Evolutionary conservation across 768 basidiomycete genomes (phyloP), one percentile per base, ranked within the genome.

Genomic region (Suillus americanus): DNA sequence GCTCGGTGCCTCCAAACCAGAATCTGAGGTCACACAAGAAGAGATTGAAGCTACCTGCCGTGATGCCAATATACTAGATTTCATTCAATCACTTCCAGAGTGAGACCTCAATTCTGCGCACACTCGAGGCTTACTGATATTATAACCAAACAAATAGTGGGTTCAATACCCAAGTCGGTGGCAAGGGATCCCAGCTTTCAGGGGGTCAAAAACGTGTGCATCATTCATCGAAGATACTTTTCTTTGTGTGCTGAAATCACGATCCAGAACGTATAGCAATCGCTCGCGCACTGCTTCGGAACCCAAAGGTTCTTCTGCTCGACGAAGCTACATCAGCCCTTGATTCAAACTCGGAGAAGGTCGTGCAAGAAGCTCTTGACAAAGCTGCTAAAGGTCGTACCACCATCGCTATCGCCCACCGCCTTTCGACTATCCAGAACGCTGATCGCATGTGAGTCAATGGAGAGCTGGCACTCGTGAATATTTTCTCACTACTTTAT

Each of bases 361-460:
- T 99, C 55, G 97, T 99, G 13, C 97, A 99, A 72, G 90, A 86
- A 8, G 97, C 97, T 3, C 83, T 99, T 28, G 97, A 99, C 76
- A 85, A 88, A 71, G 97, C 96, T 12, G 89, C 95, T 3, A 91
- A 88, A 78, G 96, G 95, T 46, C 86, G 97, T 63, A 97, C 96
- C 8, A 97, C 95, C 5, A 90, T 96, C 64, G 92, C 96, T 18
- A 97, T 99, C 67, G 97, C 97, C 3, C 97, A 99, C 78, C 86
- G 97, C 60, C 78, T 99, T 65, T 92, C 91, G n/a, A 95, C 93
- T 5, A 96, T 97, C 67, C 94, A 97, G 75, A 92, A 94, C 71
- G 94, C 94, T 14, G 89, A 96, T 75, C 80, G 86, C 75, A 97
- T 97, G 89, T 92, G 75, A 76, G 88, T 25, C 30, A 28, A n/a